phyloP scores from a whole-genome alignment of 805 yeast genomes.

The Wickerhamiella parazyma region DNA sequence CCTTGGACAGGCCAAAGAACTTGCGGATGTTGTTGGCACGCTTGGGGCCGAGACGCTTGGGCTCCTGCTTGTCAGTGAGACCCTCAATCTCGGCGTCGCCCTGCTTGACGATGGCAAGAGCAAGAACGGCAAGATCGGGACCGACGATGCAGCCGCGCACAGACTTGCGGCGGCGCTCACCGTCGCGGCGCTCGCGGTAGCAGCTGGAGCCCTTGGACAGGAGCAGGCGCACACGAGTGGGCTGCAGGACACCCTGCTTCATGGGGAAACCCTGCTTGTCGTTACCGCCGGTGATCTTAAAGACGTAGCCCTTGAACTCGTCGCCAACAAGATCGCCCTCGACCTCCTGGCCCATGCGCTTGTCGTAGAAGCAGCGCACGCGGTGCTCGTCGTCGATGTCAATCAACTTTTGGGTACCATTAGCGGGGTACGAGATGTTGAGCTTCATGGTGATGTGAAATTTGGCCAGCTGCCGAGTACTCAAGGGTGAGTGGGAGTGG shows the following conservation, averaged over 20 bases:
- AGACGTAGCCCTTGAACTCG: conserved; percentile 98
- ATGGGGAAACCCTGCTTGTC: conserved; percentile 99
- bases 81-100: conserved; percentile 95
- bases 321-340: conserved; percentile 97
- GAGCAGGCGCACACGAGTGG: conserved; percentile 96
- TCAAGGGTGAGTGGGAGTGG: conserved; percentile 6
- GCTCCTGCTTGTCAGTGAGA: conserved; percentile 83
- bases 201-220: conserved; percentile 90
- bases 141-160: conserved; percentile 99
- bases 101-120: conserved; percentile 89
- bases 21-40: conserved; percentile 99
- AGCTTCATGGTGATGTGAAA: conserved; percentile 38
- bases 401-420: conserved; percentile 97
- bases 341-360: conserved; percentile 99
- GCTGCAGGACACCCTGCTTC: conserved; percentile 99
- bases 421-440: conserved; percentile 99
- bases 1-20: conserved; percentile 96
- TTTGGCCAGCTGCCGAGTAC: background rate
- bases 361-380: conserved; percentile 95
- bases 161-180: conserved; percentile 99
- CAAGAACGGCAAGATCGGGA: conserved; percentile 89
- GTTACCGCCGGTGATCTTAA: conserved; percentile 99
- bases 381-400: conserved; percentile 99
- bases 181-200: conserved; percentile 99
- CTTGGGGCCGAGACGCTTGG: conserved; percentile 99